phyloP scores from a whole-genome alignment of 2,329 filamentous ascomycete species.

The Ascochyta fabae region DNA sequence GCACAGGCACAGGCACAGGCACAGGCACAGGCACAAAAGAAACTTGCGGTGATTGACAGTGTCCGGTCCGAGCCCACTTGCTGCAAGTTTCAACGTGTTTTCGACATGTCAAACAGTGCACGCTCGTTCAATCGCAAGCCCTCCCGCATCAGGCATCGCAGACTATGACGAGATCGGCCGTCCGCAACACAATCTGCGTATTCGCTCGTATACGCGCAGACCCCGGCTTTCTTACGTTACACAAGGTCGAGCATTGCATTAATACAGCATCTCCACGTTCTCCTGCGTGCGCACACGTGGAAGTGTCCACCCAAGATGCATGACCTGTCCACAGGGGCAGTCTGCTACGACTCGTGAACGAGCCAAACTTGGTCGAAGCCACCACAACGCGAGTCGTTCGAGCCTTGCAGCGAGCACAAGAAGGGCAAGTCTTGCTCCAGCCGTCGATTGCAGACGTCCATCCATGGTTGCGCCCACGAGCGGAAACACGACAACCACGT shows the following conservation, averaged over 20 bases:
- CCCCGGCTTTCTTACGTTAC: not conserved
- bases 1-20: not conserved
- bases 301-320: not conserved
- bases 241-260: too few relatives aligned
- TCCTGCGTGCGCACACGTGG: not conserved
- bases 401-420: not conserved
- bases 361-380: not conserved
- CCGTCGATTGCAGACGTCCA: not conserved
- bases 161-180: conserved; percentile 4
- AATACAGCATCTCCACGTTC: not conserved
- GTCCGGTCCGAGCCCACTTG: conserved; percentile 2
- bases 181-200: not conserved
- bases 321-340: not conserved
- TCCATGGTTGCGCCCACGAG: conserved; percentile 6
- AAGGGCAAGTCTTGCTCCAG: not conserved
- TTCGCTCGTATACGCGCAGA: not conserved
- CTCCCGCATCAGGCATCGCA: conserved; percentile 9
- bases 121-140: conserved; percentile 9
- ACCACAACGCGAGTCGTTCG: not conserved
- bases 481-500: not conserved
- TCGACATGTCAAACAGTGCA: not conserved
- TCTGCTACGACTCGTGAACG: not conserved
- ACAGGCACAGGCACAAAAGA: not conserved
- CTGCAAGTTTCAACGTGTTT: not conserved
- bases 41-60: not conserved